Evolutionary conservation across 139 green algal species (phyloP), one percentile per base, ranked within the genome.

Genomic region (Coelastrella sp.): DNA sequence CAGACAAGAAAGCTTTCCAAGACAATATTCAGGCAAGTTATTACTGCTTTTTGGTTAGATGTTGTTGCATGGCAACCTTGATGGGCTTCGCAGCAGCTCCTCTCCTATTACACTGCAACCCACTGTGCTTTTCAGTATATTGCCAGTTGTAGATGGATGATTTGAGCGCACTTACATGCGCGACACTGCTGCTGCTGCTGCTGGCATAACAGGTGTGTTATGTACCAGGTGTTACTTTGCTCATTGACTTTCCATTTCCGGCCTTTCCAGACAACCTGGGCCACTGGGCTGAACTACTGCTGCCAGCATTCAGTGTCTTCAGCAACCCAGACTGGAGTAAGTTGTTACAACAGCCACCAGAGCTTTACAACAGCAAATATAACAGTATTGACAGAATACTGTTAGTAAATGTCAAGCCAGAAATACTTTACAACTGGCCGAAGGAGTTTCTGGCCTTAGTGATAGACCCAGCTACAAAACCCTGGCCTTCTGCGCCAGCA

Each of bases 261-360:
- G 86, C 89, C 23, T 94, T 91, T 75, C 84, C 91, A 0, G 88
- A 95, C 62, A 94, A 97, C 87, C 79, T 96, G 57, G 95, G 94
- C 2, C 92, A 96, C 86, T 98, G 94, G 94, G 84, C 88, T 2
- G 94, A 98, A 88, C 66, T 92, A 23, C 87, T 96, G 79, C 66
- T 92, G 30, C 66, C 66, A 50, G 27, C 7, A 0, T 74, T 34
- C 66, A 50, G 66, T 21, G 64, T 85, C 5, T 88, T 98, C 13
- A 43, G 37, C 21, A 63, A 76, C 30, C 25, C 35, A 3, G 11
- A 32, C 2, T 80, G 67, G 80, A 25, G 35, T 2, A 34, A 40
- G 9, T 25, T 40, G 2, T 8, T 86, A 11, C 35, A 62, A 25
- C 48, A 35, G 43, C 53, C 35, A 0, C 13, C 11, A 5, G 23